Percentiles rank a stretch among this genome's conserved stretches.
Conservation (phyloP, 1,284 basidiomycete species). For the Flammula alnicola region DNA sequence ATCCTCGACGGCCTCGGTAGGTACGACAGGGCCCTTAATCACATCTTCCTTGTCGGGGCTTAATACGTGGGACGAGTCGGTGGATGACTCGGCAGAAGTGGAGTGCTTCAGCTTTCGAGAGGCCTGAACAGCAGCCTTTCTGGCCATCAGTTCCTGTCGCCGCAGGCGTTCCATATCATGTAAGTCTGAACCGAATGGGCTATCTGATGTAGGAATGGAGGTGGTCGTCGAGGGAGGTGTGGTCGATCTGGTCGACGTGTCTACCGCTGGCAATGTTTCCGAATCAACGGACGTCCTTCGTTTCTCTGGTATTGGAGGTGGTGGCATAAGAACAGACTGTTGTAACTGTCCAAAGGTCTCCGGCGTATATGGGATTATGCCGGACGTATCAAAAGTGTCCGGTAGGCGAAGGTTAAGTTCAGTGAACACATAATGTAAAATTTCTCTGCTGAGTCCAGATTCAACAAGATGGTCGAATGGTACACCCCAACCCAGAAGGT, state of each 20-base stretch:
- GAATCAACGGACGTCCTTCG: constrained; percentile 7
- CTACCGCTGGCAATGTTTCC: background rate
- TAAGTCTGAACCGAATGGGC: constrained; percentile 39
- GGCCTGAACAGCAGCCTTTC: constrained; percentile 70
- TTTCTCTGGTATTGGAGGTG: constrained; percentile 28
- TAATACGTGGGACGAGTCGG: constrained; percentile 22
- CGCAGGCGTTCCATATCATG: constrained; percentile 76
- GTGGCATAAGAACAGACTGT: constrained; percentile 32
- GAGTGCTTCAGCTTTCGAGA: constrained; percentile 59
- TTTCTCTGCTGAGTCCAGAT: constrained; percentile 68
- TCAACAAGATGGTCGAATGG: constrained; percentile 71
- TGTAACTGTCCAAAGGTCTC: constrained; percentile 28
- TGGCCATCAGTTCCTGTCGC: constrained; percentile 72
- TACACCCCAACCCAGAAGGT: constrained; percentile 83
- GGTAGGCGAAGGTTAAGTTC: constrained; percentile 77
- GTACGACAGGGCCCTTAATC: constrained; percentile 39
- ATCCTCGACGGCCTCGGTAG: constrained; percentile 66
- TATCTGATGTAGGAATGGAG: constrained; percentile 3
- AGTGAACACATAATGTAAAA: constrained; percentile 73
- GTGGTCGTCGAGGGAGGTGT: constrained; percentile 1
- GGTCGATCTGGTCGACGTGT: background rate
- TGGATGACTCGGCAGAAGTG: constrained; percentile 29
- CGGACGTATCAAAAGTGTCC: constrained; percentile 59
- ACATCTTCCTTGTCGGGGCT: constrained; percentile 33
- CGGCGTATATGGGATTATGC: constrained; percentile 58